These are phyloP conservation scores for Pichia insulana DNA, from an alignment of 805 yeast species.

Conservation along the genomic window DNA sequence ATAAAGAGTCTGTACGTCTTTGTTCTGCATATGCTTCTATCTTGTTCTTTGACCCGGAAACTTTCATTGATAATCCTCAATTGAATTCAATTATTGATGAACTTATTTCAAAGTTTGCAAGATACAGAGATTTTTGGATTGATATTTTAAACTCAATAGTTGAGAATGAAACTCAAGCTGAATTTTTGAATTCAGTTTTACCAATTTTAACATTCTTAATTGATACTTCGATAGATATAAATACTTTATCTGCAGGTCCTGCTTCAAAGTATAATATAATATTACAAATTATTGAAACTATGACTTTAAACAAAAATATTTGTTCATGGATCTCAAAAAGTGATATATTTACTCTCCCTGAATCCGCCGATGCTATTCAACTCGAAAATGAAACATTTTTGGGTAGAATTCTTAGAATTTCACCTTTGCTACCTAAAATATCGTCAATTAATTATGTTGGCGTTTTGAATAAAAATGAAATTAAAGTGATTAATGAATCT, in stretches of 20 bases:
- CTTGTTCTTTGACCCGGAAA: constrained; percentile 60
- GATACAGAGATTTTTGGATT: constrained; percentile 38
- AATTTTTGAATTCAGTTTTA: constrained; percentile 46
- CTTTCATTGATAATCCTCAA: constrained; percentile 36
- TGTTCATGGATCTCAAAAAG: constrained; percentile 52
- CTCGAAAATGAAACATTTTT: constrained; percentile 57
- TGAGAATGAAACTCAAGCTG: constrained; percentile 59
- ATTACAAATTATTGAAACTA: constrained; percentile 46
- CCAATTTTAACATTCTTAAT: constrained; percentile 35
- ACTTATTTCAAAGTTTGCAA: constrained; percentile 20
- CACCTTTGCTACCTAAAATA: constrained; percentile 56
- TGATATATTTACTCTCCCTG: constrained; percentile 43
- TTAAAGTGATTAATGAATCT: constrained; percentile 45
- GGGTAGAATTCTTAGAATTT: constrained; percentile 69
- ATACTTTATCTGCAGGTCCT: constrained; percentile 1
- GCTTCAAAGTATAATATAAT: constrained; percentile 41
- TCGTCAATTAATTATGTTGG: constrained; percentile 38
- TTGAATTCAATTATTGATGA: constrained; percentile 23
- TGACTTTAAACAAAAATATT: constrained; percentile 51
- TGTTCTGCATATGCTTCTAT: constrained; percentile 58
- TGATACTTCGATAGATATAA: constrained; percentile 28
- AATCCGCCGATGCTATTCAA: constrained; percentile 36
- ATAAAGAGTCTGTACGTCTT: constrained; percentile 41
- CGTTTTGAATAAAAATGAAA: constrained; percentile 32
- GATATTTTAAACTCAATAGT: constrained; percentile 50